These are phyloP conservation scores for Austropuccinia psidii DNA, from an alignment of 1,284 basidiomycete genomes.

Conservation along the genomic window DNA sequence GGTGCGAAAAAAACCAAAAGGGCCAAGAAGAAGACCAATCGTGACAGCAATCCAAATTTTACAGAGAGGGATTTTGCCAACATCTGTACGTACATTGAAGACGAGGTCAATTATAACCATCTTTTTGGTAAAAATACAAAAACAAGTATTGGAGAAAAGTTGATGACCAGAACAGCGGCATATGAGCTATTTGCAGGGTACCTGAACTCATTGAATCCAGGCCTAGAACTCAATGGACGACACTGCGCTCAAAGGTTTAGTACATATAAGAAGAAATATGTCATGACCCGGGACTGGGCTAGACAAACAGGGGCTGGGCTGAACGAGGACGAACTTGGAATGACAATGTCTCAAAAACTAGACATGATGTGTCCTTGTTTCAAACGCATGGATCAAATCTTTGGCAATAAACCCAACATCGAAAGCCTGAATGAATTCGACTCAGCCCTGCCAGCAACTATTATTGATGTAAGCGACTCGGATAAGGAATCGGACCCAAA, in stretches of 20 bases:
- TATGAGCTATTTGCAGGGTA: neutral
- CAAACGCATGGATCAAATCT: neutral
- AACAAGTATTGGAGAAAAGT: neutral
- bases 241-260: neutral
- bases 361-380: neutral
- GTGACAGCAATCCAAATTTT: neutral
- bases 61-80: neutral
- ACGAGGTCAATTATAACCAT: neutral
- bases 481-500: too few species aligned
- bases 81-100: conserved; percentile 4
- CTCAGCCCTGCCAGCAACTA: too few species aligned
- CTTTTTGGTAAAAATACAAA: neutral
- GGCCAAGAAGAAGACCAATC: too few species aligned
- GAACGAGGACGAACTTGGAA: neutral
- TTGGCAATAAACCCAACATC: neutral
- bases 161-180: neutral
- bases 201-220: neutral
- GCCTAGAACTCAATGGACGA: neutral
- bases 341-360: neutral
- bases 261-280: neutral
- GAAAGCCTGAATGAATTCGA: too few species aligned
- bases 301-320: neutral
- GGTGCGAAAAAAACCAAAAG: too few species aligned
- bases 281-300: neutral
- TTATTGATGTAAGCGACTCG: too few species aligned